Percentiles rank a stretch among this genome's conserved stretches.
phyloP scores from a whole-genome alignment of 2,329 filamentous ascomycete species.

The Aspergillus candidus region DNA sequence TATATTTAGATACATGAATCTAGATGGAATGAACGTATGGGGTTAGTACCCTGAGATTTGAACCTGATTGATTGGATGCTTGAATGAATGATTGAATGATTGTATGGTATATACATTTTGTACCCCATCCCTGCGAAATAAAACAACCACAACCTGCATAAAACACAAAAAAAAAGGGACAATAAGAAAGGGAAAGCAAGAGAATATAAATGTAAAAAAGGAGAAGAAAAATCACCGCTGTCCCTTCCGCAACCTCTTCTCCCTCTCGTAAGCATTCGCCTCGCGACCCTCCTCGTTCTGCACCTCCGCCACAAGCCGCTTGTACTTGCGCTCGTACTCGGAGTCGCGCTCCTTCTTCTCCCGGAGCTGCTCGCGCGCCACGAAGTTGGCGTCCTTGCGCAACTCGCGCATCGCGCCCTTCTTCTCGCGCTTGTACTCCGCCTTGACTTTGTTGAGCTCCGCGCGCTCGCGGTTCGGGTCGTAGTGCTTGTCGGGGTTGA shows the following conservation, averaged over 20 bases:
- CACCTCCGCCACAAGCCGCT: conserved; percentile 85
- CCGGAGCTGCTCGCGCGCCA: conserved; percentile 80
- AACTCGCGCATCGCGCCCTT: conserved; percentile 94
- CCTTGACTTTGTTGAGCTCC: conserved; percentile 74
- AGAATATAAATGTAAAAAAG: background rate
- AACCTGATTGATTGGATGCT: background rate
- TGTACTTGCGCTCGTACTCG: conserved; percentile 95
- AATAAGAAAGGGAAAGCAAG: background rate
- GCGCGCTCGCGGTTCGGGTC: conserved; percentile 88
- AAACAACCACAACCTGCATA: conserved; percentile 9
- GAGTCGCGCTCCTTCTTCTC: conserved; percentile 91
- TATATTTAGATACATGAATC: no score
- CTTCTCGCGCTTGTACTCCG: conserved; percentile 88
- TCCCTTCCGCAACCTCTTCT: conserved; percentile 69
- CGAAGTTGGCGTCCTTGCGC: conserved; percentile 89
- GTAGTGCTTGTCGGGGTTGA: conserved; percentile 94
- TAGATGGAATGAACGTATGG: background rate
- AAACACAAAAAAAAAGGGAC: conserved; percentile 7
- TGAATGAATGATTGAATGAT: background rate
- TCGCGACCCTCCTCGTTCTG: conserved; percentile 87
- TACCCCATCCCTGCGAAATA: conserved; percentile 2
- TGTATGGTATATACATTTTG: no score
- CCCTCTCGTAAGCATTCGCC: conserved; percentile 80
- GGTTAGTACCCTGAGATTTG: background rate
- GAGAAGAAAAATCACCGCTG: conserved; percentile 39